Conservation (phyloP, 352 stramenopile genomes). For the Phytopythium chamaehyphon region DNA sequence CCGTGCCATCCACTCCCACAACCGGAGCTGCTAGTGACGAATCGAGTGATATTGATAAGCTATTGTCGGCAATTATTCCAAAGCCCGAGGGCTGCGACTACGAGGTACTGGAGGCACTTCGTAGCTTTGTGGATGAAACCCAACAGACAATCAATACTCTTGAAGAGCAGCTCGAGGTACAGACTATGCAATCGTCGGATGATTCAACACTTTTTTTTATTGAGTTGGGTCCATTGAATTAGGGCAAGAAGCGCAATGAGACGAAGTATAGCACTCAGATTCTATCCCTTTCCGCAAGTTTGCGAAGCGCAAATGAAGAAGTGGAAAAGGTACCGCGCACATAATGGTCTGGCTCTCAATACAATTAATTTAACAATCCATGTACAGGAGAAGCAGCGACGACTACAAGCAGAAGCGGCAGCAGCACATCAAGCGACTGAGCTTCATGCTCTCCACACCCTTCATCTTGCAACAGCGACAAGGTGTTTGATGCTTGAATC, state of each 20-base stretch:
- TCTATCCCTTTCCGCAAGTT: slow-evolving; percentile 6
- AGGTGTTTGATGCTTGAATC: slow-evolving; percentile 55
- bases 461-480: slow-evolving; percentile 29
- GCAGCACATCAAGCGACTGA: slow-evolving; percentile 15
- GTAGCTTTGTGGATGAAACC: slow-evolving; percentile 4
- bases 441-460: slow-evolving; percentile 24
- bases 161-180: slow-evolving; percentile 9
- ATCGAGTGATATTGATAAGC: slow-evolving; percentile 16
- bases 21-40: slow-evolving; percentile 7
- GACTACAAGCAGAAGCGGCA: slow-evolving; percentile 19
- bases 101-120: slow-evolving; percentile 1
- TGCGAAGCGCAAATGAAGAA: slow-evolving; percentile 3
- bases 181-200: slow-evolving; percentile 2
- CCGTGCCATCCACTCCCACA: background rate
- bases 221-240: slow-evolving; percentile 18
- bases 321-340: background rate
- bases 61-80: slow-evolving; percentile 2
- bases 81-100: background rate
- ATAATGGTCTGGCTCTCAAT: background rate
- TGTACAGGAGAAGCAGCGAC: slow-evolving; percentile 3
- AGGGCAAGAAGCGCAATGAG: slow-evolving; percentile 8
- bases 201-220: no score
- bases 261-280: slow-evolving; percentile 1
- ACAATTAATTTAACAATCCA: background rate
- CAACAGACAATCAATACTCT: slow-evolving; percentile 1